phyloP scores from a whole-genome alignment of 495 filamentous ascomycete genomes.

The Aspergillus steynii region DNA sequence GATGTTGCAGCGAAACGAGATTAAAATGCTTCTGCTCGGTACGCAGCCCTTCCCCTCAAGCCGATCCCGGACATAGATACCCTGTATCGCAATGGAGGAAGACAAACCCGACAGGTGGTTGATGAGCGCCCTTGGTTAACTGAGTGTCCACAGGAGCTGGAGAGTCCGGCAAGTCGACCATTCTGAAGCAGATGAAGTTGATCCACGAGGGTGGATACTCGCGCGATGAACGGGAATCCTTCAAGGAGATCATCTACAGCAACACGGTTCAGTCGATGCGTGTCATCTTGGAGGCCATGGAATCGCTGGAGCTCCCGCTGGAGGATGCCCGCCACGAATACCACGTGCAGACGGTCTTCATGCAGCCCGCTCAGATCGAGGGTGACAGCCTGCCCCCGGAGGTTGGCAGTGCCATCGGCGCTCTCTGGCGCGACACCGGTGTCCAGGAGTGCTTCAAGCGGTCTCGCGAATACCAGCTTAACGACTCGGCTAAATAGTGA shows the following conservation, averaged over 20 bases:
- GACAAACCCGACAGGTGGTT: not conserved
- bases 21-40: constrained; percentile 99
- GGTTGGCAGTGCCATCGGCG: constrained; percentile 90
- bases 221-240: constrained; percentile 57
- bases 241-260: constrained; percentile 98
- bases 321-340: constrained; percentile 88
- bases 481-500: constrained; percentile 98
- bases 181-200: constrained; percentile 96
- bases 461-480: constrained; percentile 94
- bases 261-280: constrained; percentile 97
- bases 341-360: constrained; percentile 93
- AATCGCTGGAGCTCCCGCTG: constrained; percentile 84
- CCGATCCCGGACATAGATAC: not conserved
- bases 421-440: constrained; percentile 90
- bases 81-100: not conserved
- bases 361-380: constrained; percentile 93
- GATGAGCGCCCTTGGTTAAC: constrained; percentile 12
- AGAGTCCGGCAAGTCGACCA: constrained; percentile 99
- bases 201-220: constrained; percentile 60
- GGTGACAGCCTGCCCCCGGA: constrained; percentile 93
- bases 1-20: constrained; percentile 94
- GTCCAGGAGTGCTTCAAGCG: constrained; percentile 95
- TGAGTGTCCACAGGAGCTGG: constrained; percentile 71
- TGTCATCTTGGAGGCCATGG: constrained; percentile 95
- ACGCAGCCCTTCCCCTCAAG: constrained; percentile 29